Conservation (phyloP, 2,329 filamentous ascomycete genomes). For the Alternaria novae-zelandiae region DNA sequence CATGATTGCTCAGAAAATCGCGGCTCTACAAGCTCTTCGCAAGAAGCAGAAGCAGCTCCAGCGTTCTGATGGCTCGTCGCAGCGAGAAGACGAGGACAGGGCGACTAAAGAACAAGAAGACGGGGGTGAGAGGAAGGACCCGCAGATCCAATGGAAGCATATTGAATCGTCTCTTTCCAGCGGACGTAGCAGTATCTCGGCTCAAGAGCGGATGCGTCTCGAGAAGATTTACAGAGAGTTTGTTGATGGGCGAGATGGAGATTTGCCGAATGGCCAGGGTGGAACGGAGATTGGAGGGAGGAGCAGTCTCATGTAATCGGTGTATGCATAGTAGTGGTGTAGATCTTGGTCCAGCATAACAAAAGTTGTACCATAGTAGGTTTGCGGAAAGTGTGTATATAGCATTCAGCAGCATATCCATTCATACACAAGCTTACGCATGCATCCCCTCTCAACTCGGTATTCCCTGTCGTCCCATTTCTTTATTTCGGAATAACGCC, state of each 20-base stretch:
- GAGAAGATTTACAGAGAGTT: slow-evolving; percentile 90
- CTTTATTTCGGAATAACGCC: slow-evolving; percentile 16
- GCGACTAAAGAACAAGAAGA: slow-evolving; percentile 29
- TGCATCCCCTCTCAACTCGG: not conserved
- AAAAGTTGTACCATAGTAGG: not conserved
- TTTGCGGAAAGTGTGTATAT: not conserved
- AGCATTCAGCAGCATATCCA: not conserved
- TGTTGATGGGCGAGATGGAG: slow-evolving; percentile 87
- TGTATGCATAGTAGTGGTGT: not conserved
- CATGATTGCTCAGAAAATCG: slow-evolving; percentile 79
- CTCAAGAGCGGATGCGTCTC: slow-evolving; percentile 75
- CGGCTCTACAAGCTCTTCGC: slow-evolving; percentile 75
- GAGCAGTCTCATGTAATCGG: slow-evolving; percentile 84
- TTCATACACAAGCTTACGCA: not conserved
- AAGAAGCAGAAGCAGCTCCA: slow-evolving; percentile 64
- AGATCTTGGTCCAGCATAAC: not conserved
- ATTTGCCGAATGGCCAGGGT: slow-evolving; percentile 93
- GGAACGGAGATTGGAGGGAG: slow-evolving; percentile 90
- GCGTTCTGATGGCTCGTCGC: slow-evolving; percentile 16
- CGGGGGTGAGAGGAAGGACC: slow-evolving; percentile 64
- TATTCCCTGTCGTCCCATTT: not conserved
- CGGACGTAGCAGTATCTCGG: slow-evolving; percentile 83
- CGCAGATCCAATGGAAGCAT: slow-evolving; percentile 84
- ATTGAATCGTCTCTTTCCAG: slow-evolving; percentile 76
- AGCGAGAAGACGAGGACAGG: slow-evolving; percentile 23